phyloP scores from a whole-genome alignment of 768 basidiomycete species.

The Pulveroboletus ravenelii region DNA sequence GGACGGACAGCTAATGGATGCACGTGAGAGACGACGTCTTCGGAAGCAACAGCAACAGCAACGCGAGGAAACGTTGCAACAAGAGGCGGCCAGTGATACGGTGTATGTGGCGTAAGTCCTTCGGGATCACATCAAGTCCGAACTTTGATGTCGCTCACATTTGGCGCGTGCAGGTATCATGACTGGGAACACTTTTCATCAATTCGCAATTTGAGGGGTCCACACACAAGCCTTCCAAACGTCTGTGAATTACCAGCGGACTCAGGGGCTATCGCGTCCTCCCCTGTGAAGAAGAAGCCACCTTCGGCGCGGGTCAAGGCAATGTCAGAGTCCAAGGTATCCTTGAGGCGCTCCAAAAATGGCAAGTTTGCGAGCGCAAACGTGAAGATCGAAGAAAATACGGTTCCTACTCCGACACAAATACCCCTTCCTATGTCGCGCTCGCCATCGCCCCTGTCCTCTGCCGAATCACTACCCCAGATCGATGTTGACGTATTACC shows the following conservation, averaged over 20 bases:
- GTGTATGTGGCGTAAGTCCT: slow-evolving; percentile 81
- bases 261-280: slow-evolving; percentile 27
- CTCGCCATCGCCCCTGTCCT: slow-evolving; percentile 34
- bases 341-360: slow-evolving; percentile 18
- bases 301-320: slow-evolving; percentile 29
- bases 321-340: slow-evolving; percentile 19
- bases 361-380: slow-evolving; percentile 20
- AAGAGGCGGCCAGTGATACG: slow-evolving; percentile 34
- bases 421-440: slow-evolving; percentile 38
- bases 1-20: slow-evolving; percentile 25
- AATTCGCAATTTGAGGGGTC: slow-evolving; percentile 83
- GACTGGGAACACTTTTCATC: slow-evolving; percentile 96
- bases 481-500: slow-evolving; percentile 29
- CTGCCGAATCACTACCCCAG: slow-evolving; percentile 18
- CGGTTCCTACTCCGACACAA: slow-evolving; percentile 25
- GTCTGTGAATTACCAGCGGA: slow-evolving; percentile 48
- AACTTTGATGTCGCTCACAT: slow-evolving; percentile 9
- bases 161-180: slow-evolving; percentile 55
- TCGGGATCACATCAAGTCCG: slow-evolving; percentile 5
- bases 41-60: slow-evolving; percentile 39
- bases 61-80: slow-evolving; percentile 17
- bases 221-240: slow-evolving; percentile 69
- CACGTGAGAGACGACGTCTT: slow-evolving; percentile 42
- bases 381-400: slow-evolving; percentile 20
- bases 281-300: slow-evolving; percentile 34